phyloP scores from a whole-genome alignment of 139 green algal genomes.

The Closterium sp. region DNA sequence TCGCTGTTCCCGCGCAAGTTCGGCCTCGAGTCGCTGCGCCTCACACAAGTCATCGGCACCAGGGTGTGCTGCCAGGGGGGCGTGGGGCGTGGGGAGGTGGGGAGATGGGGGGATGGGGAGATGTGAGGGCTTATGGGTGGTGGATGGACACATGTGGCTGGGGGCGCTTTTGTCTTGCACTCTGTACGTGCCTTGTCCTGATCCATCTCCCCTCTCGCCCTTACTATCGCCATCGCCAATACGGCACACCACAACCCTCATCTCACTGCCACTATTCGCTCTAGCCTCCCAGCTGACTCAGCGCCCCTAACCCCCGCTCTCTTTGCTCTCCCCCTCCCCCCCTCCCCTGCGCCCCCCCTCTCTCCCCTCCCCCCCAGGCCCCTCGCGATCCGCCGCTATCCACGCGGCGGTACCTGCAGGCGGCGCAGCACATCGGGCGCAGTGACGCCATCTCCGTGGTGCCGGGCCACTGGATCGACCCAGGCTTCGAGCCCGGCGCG shows the following conservation, averaged over 20 bases:
- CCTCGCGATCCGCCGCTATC: conserved; percentile 5
- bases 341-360: background rate
- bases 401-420: conserved; percentile 12
- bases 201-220: background rate
- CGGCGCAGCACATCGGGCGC: conserved; percentile 7
- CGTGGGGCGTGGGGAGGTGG: too few species aligned
- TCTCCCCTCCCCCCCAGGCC: background rate
- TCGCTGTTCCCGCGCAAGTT: background rate
- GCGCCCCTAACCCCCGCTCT: background rate
- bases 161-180: background rate
- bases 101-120: too few species aligned
- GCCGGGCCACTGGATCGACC: conserved; percentile 58
- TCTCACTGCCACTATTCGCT: background rate
- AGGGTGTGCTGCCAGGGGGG: background rate
- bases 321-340: background rate
- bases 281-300: background rate
- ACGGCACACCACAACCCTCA: too few species aligned
- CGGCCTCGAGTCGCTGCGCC: background rate
- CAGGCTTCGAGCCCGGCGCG: conserved; percentile 53
- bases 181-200: background rate
- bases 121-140: background rate
- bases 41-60: conserved; percentile 11
- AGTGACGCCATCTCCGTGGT: conserved; percentile 43
- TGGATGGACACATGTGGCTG: background rate
- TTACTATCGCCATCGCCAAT: background rate